A percentile compares a stretch with the other conserved stretches of the same genome.
phyloP scores from a whole-genome alignment of 345 rosid species.

The Angophora floribunda region DNA sequence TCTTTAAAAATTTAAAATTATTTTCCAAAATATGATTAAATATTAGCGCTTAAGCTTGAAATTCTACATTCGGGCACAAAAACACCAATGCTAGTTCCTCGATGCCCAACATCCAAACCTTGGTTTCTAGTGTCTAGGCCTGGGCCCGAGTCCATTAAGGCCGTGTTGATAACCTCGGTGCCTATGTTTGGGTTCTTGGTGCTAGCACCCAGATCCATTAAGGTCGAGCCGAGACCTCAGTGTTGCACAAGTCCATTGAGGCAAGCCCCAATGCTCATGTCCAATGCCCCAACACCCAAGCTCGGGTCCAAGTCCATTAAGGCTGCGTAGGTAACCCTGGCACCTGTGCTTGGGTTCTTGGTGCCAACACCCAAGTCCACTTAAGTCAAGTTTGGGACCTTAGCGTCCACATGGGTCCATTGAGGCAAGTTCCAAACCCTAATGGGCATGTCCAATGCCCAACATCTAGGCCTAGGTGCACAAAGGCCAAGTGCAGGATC shows the following conservation, averaged over 20 bases:
- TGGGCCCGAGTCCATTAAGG: neutral
- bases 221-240: neutral
- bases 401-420: neutral
- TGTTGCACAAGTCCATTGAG: neutral
- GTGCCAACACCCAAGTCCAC: neutral
- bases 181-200: neutral
- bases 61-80: accelerated
- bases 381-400: neutral
- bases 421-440: neutral
- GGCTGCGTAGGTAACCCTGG: neutral
- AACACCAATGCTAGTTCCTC: accelerated
- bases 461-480: neutral
- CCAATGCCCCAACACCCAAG: neutral
- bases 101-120: too few relatives aligned
- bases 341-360: accelerated
- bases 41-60: neutral
- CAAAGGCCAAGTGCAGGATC: neutral
- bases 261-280: neutral
- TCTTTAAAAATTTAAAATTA: too few relatives aligned
- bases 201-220: neutral
- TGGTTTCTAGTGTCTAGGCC: neutral
- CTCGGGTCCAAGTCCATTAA: neutral
- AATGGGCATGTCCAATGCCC: accelerated
- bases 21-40: too few relatives aligned
- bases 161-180: accelerated